Base-by-base conservation (phyloP, 169 alveolate genomes). In the Eimeria maxima region DNA sequence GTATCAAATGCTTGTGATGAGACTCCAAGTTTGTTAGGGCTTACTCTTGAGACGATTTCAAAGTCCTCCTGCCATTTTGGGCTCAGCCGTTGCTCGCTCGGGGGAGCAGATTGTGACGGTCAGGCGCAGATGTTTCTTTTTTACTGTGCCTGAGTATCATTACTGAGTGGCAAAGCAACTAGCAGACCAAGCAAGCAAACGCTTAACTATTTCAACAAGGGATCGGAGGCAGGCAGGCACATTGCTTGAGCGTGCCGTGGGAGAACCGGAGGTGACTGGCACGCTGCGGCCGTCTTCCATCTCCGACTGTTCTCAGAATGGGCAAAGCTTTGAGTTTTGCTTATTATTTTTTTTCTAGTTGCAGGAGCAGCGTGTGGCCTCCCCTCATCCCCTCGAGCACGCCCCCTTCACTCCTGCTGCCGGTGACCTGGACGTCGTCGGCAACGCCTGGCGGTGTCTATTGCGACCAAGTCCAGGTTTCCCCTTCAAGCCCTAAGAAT, bases 361-460 rank as follows among this genome's bases (percentile, higher is more conserved):
- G 47, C 78, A 69, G 78, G 74, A 69, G 47, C 22, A 69, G 27
- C 47, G 29, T 47, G 8, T 33, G 38, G 38, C 20, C 47, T 29
- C 47, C 78, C 8, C 78, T 69, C 47, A 18, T 29, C 22, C 78
- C 42, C 14, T n/a, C 4, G 78, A 22, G 47, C 47, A 29, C 78
- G 11, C 29, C 60, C 29, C 86, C 42, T 20, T 1, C 11, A 7
- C 63, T 3, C 60, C 86, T 11, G 29, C 42, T 18, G 53, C 86
- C 42, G 60, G 86, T 74, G 86, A 74, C 86, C 86, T 11, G 63
- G 53, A 60, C 57, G 24, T 42, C 86, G 53, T 24, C 60, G 86
- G 63, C 86, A 74, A 42, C 60, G 53, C 60, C 84, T 45, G 86
- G 63, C 86, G 86, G 86, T 38, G 86, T 74, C 86, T 38, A 57